Evolutionary conservation across 1,139 yeast genomes (phyloP), one percentile per base, ranked within the genome.

Genomic region (Diutina pseudorugosa): DNA sequence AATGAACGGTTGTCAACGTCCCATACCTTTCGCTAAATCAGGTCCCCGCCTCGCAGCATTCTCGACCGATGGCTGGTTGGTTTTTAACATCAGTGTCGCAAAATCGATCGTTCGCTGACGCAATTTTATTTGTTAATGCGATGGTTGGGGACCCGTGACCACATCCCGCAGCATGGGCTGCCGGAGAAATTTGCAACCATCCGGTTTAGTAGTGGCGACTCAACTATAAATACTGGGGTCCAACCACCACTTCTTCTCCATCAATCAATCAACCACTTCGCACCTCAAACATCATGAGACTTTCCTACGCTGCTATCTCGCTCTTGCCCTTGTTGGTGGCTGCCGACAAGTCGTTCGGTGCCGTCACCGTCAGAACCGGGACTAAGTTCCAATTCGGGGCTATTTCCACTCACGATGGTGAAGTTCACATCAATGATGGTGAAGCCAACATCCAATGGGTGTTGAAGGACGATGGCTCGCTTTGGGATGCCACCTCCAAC

Each of bases 301-400:
- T 45, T 27, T 9, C 36, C 23, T 16, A 6, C n/a, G 36, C 36
- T 30, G n/a, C 60, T 36, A 57, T 62, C 48, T 53, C 65, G 41
- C 52, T 63, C 47, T 55, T 59, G 53, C 58, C 68, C 51, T 52
- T 62, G 48, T 16, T 27, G 40, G 68, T 66, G 23, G 53, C 60
- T 41, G 68, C 69, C 40, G 63, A 64, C 23, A 57, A 57, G 50
- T 54, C 60, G 18, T 61, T 65, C 53, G 53, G 57, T 20, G 57
- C 62, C 27, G 50, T 64, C 41, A 56, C 62, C 19, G 61, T 65
- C 44, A 61, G 62, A 50, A 63, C 68, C 8, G 70, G 68, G 18
- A 57, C 67, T n/a, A 51, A 52, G 4, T 45, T 45, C 49, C 49
- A 45, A 5, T 25, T 6, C 16, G 49, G 49, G 12, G 11, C 21